A percentile compares a stretch with the other conserved stretches of the same genome.
Conservation (phyloP, 2,329 filamentous ascomycete species). For the Biscogniauxia mediterranea region DNA sequence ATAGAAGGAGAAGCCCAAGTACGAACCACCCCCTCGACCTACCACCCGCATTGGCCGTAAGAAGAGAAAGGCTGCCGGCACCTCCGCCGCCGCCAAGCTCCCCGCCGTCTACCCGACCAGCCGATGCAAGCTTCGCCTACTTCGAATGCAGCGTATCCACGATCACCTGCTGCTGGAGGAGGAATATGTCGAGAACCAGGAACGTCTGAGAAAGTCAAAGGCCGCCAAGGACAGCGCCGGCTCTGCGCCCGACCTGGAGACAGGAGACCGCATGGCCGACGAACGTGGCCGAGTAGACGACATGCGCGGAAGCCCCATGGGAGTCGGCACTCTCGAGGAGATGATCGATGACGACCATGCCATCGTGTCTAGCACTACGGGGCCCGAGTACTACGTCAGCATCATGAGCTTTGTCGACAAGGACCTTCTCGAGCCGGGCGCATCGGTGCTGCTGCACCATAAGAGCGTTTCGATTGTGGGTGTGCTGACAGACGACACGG, state of each 20-base stretch:
- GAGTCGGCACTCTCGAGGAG: slow-evolving; percentile 94
- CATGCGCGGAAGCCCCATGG: slow-evolving; percentile 98
- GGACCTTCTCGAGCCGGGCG: slow-evolving; percentile 92
- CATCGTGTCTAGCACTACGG: slow-evolving; percentile 95
- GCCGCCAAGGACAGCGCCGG: slow-evolving; percentile 67
- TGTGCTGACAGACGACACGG: slow-evolving; percentile 92
- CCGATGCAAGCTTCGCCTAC: slow-evolving; percentile 92
- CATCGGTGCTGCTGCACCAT: slow-evolving; percentile 92
- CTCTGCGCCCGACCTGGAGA: slow-evolving; percentile 68
- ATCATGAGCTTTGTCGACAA: slow-evolving; percentile 99
- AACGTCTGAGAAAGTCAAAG: slow-evolving; percentile 91
- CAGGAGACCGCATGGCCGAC: slow-evolving; percentile 83
- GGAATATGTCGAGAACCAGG: slow-evolving; percentile 98
- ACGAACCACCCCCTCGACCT: slow-evolving; percentile 94
- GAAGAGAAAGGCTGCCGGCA: slow-evolving; percentile 95
- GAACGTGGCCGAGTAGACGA: slow-evolving; percentile 94
- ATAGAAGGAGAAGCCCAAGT: slow-evolving; percentile 99
- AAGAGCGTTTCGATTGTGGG: slow-evolving; percentile 98
- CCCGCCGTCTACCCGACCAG: slow-evolving; percentile 92
- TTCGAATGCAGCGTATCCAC: slow-evolving; percentile 98
- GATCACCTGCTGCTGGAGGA: slow-evolving; percentile 96
- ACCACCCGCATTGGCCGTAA: slow-evolving; percentile 96
- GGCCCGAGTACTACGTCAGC: slow-evolving; percentile 97
- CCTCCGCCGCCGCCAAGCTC: slow-evolving; percentile 92
- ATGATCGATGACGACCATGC: slow-evolving; percentile 99